Evolutionary conservation across 371 early-diverging fungal genomes (phyloP), one percentile per base, ranked within the genome.

Genomic region (Circinella minor): DNA sequence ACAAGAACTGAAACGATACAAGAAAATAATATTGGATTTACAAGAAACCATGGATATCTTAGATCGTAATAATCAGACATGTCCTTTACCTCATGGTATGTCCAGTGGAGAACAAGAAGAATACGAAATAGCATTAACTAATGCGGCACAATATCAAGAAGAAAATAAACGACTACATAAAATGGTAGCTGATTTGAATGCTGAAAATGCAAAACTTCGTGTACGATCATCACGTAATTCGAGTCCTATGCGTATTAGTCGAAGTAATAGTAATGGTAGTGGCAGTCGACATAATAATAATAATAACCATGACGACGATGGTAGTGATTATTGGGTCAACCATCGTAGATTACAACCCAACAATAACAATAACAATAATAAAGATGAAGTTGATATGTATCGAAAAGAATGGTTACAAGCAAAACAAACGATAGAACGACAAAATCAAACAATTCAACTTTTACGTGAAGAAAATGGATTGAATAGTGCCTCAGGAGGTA

Each of bases 51-150:
- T 89, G 36, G 81, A 83, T 39, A 77, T 77, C 1, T 67, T 90
- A 15, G 79, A 84, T 60, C 55, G 61, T 14, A 51, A 38, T 9
- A 65, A 65, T 10, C 80, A 82, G 67, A 69, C 69, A 20, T 89
- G 86, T 63, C 71, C 84, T 4, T 74, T 78, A n/a, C 78, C 70
- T 5, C 87, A 88, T 65, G 88, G 89, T 36, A 89, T 88, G 84
- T 72, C 87, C 4, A 71, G 75, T 17, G 80, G 79, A 37, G 86
- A 90, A 66, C 74, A 83, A 51, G 74, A 69, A 8, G 81, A 85
- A 49, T 86, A 80, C 18, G 74, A 84, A 13, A 65, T 67, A 17
- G 79, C 84, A 9, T 66, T 81, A 37, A 66, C 69, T 4, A 77
- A 81, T 34, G 70, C 73, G 1, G 73, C 76, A 15, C 70, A 75